These are phyloP conservation scores for Physcomitrellopsis africana DNA, from an alignment of 225 moss, liverwort and hornwort species.

Conservation along the genomic window DNA sequence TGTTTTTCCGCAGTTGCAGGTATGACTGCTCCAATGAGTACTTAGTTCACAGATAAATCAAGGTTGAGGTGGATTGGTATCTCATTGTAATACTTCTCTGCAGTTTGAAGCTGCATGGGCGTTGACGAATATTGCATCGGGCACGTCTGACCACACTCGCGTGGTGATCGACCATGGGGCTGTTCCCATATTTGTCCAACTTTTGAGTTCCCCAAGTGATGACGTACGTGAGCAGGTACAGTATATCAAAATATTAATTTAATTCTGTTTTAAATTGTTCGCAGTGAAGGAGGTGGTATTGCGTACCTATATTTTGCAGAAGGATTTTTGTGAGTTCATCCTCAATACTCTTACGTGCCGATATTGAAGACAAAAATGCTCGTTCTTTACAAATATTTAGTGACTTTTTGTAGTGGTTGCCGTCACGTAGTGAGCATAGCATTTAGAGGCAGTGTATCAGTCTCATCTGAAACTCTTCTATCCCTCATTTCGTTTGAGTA, in stretches of 20 bases:
- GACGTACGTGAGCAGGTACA: slow-evolving; percentile 96
- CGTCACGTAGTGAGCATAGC: no score
- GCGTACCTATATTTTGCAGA: no score
- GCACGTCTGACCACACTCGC: slow-evolving; percentile 94
- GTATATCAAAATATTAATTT: background rate
- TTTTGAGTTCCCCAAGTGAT: slow-evolving; percentile 88
- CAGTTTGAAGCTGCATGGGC: slow-evolving; percentile 99
- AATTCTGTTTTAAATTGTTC: background rate
- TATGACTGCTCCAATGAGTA: background rate
- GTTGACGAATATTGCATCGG: slow-evolving; percentile 93
- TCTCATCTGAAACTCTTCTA: no score
- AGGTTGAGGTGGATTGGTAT: no score
- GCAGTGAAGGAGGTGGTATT: no score
- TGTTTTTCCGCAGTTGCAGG: slow-evolving; percentile 91
- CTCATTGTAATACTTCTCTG: background rate
- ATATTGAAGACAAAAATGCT: no score
- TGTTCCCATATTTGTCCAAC: slow-evolving; percentile 94
- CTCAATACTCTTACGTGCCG: no score
- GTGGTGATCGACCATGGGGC: slow-evolving; percentile 95
- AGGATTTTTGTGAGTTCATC: no score
- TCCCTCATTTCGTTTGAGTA: no score
- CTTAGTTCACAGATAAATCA: background rate
- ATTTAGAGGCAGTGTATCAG: no score
- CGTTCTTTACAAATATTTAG: no score
- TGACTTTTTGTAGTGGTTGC: no score